Evolutionary conservation across 805 yeast genomes (phyloP), one percentile per base, ranked within the genome.

Genomic region (Candida hungchunana): DNA sequence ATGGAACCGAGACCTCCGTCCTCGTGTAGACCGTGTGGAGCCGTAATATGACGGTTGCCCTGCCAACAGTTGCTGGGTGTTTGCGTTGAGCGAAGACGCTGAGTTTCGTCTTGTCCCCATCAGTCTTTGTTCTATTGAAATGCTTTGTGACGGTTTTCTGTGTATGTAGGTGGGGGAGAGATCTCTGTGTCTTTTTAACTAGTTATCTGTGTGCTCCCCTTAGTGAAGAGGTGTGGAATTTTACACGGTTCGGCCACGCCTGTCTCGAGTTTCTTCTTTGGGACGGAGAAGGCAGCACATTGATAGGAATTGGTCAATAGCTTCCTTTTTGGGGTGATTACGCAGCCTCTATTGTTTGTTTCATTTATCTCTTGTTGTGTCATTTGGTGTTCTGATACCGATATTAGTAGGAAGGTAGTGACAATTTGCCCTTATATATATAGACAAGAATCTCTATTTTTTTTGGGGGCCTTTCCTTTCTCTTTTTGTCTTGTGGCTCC

Each of bases 41-140:
- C 43, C 46, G 23, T 42, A 42, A 16, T 39, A 39, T 28, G 12
- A 21, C 24, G 32, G 22, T 31, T 40, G 36, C 13, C 31, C 43
- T 9, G 33, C 28, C 18, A 40, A 36, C 14, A 43, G 36, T 6
- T 18, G 36, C 32, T 37, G 42, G 11, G 39, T 21, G 17, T 18
- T 26, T 13, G 34, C 34, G 20, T 32, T 39, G 22, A 40, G 37
- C 23, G 47, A 43, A 9, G 44, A 40, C 8, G 40, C 22, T 3
- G 47, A 43, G 36, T 34, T 37, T 13, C 47, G 25, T 29, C 43
- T 29, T 3, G 34, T 12, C 2, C 30, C 26, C 41, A 37, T 37
- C 11, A 21, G 23, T 5, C 14, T 15, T 18, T 26, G 15, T 28
- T 12, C 20, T 23, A 21, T 16, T 23, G 31, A 11, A 15, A 13